Percentiles rank a stretch among this genome's conserved stretches.
Evolutionary conservation across 2,329 filamentous ascomycete species (phyloP).

Genomic region (Knufia fluminis): DNA sequence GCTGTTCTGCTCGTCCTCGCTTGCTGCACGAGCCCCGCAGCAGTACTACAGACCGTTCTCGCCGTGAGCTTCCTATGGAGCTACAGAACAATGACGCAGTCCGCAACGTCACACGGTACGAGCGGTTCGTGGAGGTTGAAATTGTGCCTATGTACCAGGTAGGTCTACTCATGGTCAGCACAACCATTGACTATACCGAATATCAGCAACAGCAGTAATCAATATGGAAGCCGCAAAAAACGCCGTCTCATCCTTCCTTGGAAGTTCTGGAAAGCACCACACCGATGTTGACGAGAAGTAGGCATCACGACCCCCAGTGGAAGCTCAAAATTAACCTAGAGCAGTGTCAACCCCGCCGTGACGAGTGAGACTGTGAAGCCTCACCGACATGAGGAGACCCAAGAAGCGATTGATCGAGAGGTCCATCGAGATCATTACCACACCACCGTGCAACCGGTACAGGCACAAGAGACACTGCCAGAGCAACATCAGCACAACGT

Average conservation of each 20-base stretch:
- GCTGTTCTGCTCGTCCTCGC: too few species aligned
- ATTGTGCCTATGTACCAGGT: too few species aligned
- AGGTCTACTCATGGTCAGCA: too few species aligned
- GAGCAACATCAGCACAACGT: conserved; percentile 56
- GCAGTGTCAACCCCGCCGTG: conserved; percentile 46
- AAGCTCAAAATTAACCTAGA: too few species aligned
- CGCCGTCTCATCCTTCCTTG: conserved; percentile 52
- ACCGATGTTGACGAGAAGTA: conserved; percentile 56
- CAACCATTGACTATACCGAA: not conserved
- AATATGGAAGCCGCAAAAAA: conserved; percentile 58
- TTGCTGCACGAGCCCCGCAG: too few species aligned
- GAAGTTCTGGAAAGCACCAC: conserved; percentile 50
- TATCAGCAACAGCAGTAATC: conserved; percentile 13
- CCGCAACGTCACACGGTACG: too few species aligned
- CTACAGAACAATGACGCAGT: too few species aligned
- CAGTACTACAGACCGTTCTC: too few species aligned
- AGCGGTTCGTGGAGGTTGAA: too few species aligned
- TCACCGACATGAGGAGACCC: conserved; percentile 52
- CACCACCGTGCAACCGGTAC: conserved; percentile 57
- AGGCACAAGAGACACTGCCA: conserved; percentile 46
- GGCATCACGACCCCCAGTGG: too few species aligned
- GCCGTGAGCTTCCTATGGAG: too few species aligned
- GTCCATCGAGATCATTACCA: conserved; percentile 66
- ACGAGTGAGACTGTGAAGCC: conserved; percentile 52
- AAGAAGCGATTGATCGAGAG: conserved; percentile 57